These are phyloP conservation scores for Magnusiomyces sp. DNA, from an alignment of 1,139 yeast species.

Conservation along the genomic window DNA sequence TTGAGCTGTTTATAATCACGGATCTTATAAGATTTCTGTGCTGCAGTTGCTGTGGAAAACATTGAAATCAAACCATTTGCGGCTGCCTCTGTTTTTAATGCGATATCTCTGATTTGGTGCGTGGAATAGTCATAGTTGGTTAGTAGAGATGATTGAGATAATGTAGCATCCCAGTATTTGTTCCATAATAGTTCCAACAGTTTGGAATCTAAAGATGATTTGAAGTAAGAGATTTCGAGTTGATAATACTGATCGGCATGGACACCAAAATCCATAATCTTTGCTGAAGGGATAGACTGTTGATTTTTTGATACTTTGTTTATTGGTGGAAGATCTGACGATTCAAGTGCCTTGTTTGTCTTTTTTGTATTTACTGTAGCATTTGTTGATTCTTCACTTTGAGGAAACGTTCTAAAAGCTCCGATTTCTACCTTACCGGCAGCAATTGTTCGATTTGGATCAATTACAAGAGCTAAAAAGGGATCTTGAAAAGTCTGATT, in stretches of 20 bases:
- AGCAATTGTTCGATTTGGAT: slow-evolving; percentile 61
- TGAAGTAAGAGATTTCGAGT: slow-evolving; percentile 56
- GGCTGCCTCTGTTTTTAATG: slow-evolving; percentile 19
- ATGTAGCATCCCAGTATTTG: slow-evolving; percentile 43
- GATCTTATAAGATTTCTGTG: too few relatives aligned
- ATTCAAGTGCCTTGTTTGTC: neutral
- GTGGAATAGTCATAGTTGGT: slow-evolving; percentile 23
- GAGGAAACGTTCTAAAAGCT: slow-evolving; percentile 77
- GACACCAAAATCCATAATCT: slow-evolving; percentile 56
- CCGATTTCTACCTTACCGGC: slow-evolving; percentile 78
- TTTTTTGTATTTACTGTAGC: slow-evolving; percentile 2
- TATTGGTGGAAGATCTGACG: neutral
- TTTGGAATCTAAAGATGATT: slow-evolving; percentile 27
- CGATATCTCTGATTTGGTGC: slow-evolving; percentile 27
- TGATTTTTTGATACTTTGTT: slow-evolving; percentile 15
- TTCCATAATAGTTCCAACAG: slow-evolving; percentile 36
- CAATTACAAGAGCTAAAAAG: slow-evolving; percentile 79
- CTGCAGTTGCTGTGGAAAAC: neutral
- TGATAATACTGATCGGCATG: slow-evolving; percentile 67
- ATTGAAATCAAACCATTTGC: slow-evolving; percentile 8
- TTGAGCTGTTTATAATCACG: too few relatives aligned
- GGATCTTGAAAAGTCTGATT: slow-evolving; percentile 90
- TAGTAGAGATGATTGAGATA: slow-evolving; percentile 27
- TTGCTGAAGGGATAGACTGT: slow-evolving; percentile 39
- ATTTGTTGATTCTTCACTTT: slow-evolving; percentile 28